phyloP scores from a whole-genome alignment of 768 basidiomycete genomes.

The Lactarius sanguifluus region DNA sequence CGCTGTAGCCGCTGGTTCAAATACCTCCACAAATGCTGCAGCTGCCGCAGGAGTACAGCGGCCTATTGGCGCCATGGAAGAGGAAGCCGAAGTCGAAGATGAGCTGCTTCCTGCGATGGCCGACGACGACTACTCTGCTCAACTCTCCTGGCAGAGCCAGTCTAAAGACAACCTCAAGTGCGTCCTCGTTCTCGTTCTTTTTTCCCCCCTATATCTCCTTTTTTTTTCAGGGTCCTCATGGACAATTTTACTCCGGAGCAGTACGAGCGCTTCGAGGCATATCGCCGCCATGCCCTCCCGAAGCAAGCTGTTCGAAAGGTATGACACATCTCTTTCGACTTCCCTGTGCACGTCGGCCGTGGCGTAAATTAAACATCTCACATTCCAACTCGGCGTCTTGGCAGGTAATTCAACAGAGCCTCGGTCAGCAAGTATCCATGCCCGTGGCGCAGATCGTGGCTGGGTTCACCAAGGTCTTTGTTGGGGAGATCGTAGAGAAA shows the following conservation, averaged over 20 bases:
- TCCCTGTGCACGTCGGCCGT: neutral
- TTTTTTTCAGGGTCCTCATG: constrained; percentile 67
- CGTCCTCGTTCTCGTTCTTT: constrained; percentile 29
- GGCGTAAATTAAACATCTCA: neutral
- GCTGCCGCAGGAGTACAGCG: constrained; percentile 21
- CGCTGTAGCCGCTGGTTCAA: neutral
- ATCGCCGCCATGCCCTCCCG: constrained; percentile 77
- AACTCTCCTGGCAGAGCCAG: constrained; percentile 80
- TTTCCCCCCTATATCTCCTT: neutral
- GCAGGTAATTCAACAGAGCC: constrained; percentile 80
- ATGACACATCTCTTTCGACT: constrained; percentile 20
- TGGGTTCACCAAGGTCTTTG: constrained; percentile 88
- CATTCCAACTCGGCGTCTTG: constrained; percentile 22
- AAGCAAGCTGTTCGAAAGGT: constrained; percentile 84
- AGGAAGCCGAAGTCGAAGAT: constrained; percentile 68
- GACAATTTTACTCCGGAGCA: constrained; percentile 82
- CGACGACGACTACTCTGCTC: constrained; percentile 85
- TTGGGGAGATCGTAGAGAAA: constrained; percentile 89
- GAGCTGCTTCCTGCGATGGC: constrained; percentile 83
- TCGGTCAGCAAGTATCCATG: constrained; percentile 79
- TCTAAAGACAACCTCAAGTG: constrained; percentile 87
- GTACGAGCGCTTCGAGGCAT: constrained; percentile 88
- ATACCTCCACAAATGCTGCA: neutral
- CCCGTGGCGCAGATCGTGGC: constrained; percentile 88
- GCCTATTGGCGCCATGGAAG: constrained; percentile 32